Evolutionary conservation across 1,139 yeast genomes (phyloP), one percentile per base, ranked within the genome.

Genomic region (Pichia sp.): DNA sequence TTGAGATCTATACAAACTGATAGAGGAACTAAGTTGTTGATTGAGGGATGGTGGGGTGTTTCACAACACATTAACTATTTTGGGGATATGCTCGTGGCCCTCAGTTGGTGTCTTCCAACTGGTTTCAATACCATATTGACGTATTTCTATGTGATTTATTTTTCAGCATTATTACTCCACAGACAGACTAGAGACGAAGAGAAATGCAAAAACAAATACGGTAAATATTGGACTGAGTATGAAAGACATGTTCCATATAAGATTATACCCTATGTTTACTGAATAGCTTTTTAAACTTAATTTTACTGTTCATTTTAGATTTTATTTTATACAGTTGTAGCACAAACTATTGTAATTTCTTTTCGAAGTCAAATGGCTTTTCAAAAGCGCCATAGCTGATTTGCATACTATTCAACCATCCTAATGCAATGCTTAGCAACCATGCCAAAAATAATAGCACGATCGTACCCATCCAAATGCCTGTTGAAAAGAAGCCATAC

Each of bases 41-140:
- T 84, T 55, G 95, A 90, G 64, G 97, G 98, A 2, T 93, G 99
- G 99, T 93, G 99, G 99, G 88, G 87, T 3, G 71, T 77, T 44
- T 84, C 96, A 6, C 96, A 96, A 63, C 99, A 93, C 69, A 90
- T 90, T 68, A 93, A 93, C 68, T 93, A 93, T 71, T 79, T 92
- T 59, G 99, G 99, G 43, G 99, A 93, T 72, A 90, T 97, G 95
- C 68, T 95, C 51, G 84, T 90, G 67, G 90, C 97, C 0, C 78
- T 89, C 75, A 83, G 96, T 46, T 92, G 97, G 95, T 90, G 97
- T 70, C 75, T 93, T 61, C 85, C 96, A 19, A 90, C 98, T 1
- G 96, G 96, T 13, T 82, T 85, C 65, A 77, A 75, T 58, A 87
- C 96, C 1, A 86, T 90, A 3, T 73, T 93, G 63, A 89, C 98